Base-by-base conservation (phyloP, 2,329 filamentous ascomycete species). In the Stromatinia cepivora region DNA sequence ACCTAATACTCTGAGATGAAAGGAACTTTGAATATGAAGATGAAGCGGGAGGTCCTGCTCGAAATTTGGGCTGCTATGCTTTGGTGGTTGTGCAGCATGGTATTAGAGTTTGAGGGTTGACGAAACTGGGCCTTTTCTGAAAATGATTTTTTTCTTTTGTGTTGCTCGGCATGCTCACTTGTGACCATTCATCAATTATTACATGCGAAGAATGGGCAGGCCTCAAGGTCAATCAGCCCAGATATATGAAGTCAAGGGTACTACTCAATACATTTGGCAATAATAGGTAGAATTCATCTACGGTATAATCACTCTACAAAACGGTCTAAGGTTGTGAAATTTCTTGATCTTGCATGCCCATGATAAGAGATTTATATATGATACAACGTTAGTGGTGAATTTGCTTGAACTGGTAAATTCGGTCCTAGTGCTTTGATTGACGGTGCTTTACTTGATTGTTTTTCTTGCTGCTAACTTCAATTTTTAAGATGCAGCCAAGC, bases 51-150 rank as follows among this genome's bases (percentile, higher is more conserved):
- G 2, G 3, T 4, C 8, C 20, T 50, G 2, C 11, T 8, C 7
- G 22, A 6, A 4, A 4, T 20, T n/a, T 20, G 1, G 22, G 1
- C 7, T 39, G 1, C 22, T 52, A 20, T 10, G 4, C 25, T 36
- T 50, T 34, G 8, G 45, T 9, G 13, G 7, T 2, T 25, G 0
- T 36, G 22, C 28, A 20, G 8, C 3, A 36, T n/a, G 28, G 20
- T n/a, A n/a, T 10, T 36, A 11, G 58, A 4, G 0, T 17, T 36
- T 36, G 11, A 13, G 31, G 54, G 20, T 13, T 39, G 6, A 57
- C 10, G 1, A 2, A n/a, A 7, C 22, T 11, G 9, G 4, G 20
- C 1, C 3, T 36, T 6, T n/a, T 11, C 4, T 10, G 4, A n/a
- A n/a, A 20, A 56, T 5, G 10, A 22, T 6, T 8, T 3, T n/a